phyloP scores from a whole-genome alignment of 345 rosid genomes.

The Mercurialis annua region DNA sequence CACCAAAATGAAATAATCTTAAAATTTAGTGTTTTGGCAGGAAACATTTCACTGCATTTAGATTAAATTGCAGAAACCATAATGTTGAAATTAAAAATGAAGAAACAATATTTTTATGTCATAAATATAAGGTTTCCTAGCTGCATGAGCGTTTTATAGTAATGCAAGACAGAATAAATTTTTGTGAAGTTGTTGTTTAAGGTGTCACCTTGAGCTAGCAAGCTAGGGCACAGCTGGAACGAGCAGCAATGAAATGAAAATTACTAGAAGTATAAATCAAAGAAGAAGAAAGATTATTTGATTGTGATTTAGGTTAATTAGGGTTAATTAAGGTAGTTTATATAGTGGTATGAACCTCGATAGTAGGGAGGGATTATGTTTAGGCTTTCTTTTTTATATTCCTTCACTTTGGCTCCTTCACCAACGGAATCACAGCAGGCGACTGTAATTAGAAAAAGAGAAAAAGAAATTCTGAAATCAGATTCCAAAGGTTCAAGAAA shows the following conservation, averaged over 20 bases:
- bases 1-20: neutral
- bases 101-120: too few relatives aligned
- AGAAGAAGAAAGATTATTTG: conserved; percentile 11
- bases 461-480: conserved; percentile 26
- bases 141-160: too few relatives aligned
- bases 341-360: conserved; percentile 34
- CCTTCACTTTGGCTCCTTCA: conserved; percentile 36
- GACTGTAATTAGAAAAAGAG: conserved; percentile 26
- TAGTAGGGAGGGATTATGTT: conserved; percentile 18
- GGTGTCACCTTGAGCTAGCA: conserved; percentile 5
- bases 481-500: conserved; percentile 21
- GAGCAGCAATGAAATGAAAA: neutral
- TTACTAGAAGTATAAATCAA: neutral
- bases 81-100: too few relatives aligned
- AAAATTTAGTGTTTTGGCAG: neutral
- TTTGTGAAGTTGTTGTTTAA: neutral
- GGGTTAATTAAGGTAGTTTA: conserved; percentile 24
- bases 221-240: neutral
- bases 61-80: too few relatives aligned
- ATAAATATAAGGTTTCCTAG: too few relatives aligned
- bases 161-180: too few relatives aligned
- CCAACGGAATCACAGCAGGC: conserved; percentile 29
- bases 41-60: neutral
- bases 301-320: conserved; percentile 21
- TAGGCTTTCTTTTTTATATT: conserved; percentile 36